A percentile compares a stretch with the other conserved stretches of the same genome.
Evolutionary conservation across 805 yeast species (phyloP).

Genomic region (Pichia gijzeniarum): DNA sequence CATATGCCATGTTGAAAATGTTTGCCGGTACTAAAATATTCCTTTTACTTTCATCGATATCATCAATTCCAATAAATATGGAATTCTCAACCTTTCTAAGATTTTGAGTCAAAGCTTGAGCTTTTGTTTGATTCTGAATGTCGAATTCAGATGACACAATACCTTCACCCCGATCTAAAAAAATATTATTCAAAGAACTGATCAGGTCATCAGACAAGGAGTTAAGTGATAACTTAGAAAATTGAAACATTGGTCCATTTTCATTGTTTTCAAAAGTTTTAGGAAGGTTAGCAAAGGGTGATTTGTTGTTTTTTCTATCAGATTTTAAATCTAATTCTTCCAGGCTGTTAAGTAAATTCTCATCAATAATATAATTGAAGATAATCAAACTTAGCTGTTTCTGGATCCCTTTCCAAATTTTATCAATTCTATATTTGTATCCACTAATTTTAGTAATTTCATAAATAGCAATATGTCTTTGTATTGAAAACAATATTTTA

Average conservation of each 20-base stretch:
- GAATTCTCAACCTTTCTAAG: conserved; percentile 18
- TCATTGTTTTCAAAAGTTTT: conserved; percentile 19
- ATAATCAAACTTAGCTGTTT: conserved; percentile 35
- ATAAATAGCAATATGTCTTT: conserved; percentile 59
- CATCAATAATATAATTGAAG: conserved; percentile 34
- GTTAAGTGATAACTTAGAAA: conserved; percentile 27
- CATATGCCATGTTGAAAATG: conserved; percentile 72
- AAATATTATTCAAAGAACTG: conserved; percentile 10
- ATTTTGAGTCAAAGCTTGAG: no score
- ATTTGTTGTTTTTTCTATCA: conserved; percentile 12
- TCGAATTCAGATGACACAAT: conserved; percentile 18
- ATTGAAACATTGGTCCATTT: conserved; percentile 31
- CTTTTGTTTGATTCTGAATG: conserved; percentile 7
- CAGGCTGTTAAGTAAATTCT: conserved; percentile 21
- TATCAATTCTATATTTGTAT: conserved; percentile 20
- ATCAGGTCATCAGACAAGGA: conserved; percentile 15
- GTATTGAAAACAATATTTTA: conserved; percentile 55
- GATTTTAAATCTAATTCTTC: conserved; percentile 16
- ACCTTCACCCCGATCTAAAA: conserved; percentile 1
- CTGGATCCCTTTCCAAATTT: conserved; percentile 41
- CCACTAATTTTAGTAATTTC: conserved; percentile 41
- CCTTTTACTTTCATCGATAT: conserved; percentile 41
- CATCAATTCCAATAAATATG: conserved; percentile 55
- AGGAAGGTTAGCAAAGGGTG: conserved; percentile 21
- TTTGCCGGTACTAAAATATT: conserved; percentile 63